These are phyloP conservation scores for Eremochloa ophiuroides DNA, from an alignment of 176 grass and related monocot genomes.

Conservation along the genomic window DNA sequence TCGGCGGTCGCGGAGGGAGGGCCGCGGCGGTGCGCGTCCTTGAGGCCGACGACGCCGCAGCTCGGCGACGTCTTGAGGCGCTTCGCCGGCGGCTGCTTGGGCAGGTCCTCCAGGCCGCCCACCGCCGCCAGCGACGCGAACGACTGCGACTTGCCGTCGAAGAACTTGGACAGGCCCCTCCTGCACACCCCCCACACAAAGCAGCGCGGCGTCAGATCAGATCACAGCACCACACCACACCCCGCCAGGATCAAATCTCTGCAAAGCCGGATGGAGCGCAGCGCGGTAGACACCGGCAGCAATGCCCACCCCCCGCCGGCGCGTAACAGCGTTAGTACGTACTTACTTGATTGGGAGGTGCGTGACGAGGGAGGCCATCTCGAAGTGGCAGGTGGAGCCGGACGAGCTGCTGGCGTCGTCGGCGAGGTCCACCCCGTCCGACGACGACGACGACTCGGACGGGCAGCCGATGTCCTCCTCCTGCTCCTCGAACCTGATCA, in stretches of 20 bases:
- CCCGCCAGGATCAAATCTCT: not conserved
- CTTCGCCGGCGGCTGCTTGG: conserved; percentile 47
- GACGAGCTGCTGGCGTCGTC: conserved; percentile 54
- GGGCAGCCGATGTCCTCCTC: conserved; percentile 55
- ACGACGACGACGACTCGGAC: conserved; percentile 37
- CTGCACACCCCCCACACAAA: conserved; percentile 18
- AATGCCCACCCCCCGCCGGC: not conserved
- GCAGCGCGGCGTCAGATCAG: conserved; percentile 3
- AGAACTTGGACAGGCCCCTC: conserved; percentile 71
- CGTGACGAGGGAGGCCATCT: conserved; percentile 70
- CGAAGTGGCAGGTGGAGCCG: conserved; percentile 36
- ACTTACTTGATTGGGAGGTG: conserved; percentile 70
- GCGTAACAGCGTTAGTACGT: not conserved
- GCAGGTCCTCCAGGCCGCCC: conserved; percentile 48
- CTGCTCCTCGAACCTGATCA: conserved; percentile 17
- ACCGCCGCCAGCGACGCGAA: conserved; percentile 61
- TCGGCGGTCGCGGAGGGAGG: not conserved
- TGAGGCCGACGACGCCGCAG: conserved; percentile 44
- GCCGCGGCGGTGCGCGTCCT: conserved; percentile 34
- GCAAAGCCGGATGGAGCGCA: too few species aligned
- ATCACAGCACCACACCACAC: not conserved
- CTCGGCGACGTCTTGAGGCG: conserved; percentile 53
- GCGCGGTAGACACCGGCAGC: too few species aligned
- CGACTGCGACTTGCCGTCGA: conserved; percentile 80
- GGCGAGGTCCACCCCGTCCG: conserved; percentile 35